Base-by-base conservation (phyloP, 306 rosid species). In the Comarum palustre region DNA sequence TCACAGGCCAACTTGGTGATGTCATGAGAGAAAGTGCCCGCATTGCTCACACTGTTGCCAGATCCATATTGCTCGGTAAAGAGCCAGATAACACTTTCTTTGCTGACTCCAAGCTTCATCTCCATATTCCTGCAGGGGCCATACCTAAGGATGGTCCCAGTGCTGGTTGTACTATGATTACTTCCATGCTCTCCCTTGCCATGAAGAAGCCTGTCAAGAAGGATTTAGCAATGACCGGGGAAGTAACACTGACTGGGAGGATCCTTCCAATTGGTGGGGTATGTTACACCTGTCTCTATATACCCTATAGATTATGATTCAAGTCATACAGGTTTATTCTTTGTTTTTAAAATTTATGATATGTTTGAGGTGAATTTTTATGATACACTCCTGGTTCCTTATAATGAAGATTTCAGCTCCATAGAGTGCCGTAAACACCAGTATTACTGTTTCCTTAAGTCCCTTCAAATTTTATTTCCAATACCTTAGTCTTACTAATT, bases 201-300 rank as follows among this genome's bases (percentile, higher is more conserved):
- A 36, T 86, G 91, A 89, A 86, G 87, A 94, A 88, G 85, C 96
- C 96, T n/a, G 87, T 87, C 83, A 91, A 77, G 86, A 90, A 78
- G 83, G 96, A 94, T 82, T 82, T 94, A 68, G 96, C 99, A 73
- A 94, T 94, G 99, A 94, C 99, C 4, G 99, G 99, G 66, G 99
- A 94, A 90, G 93, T 94, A 72, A 91, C 97, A 67, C 87, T 94
- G 59, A 91, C 93, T 0, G 97, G 99, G 77, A 91, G 87, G 84
- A 90, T 94, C 78, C 99, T 94, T 78, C 99, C 99, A 69, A 94
- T 94, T 63, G 99, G 99, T 2, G 99, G 99, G 92, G 99, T 94
- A 90, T 66, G 94, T 81, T 68, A 69, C 78, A 71, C 12, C 51
- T 64, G 36, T 71, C 51, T 20, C 42, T 20, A n/a, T 47, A 25